Conservation (phyloP, 2,329 filamentous ascomycete species). For the Beauveria sp. region DNA sequence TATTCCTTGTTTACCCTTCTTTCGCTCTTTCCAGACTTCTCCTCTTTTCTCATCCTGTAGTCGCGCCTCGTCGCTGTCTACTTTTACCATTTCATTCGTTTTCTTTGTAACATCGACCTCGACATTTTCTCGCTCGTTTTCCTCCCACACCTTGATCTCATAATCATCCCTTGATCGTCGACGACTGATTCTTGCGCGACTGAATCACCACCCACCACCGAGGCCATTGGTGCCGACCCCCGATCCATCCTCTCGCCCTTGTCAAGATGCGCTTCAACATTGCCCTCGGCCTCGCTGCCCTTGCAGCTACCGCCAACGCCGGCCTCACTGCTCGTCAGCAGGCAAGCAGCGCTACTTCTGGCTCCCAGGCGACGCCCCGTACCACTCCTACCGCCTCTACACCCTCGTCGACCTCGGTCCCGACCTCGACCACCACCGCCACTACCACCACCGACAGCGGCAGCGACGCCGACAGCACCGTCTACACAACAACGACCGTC, state of each 20-base stretch:
- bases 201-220: background rate
- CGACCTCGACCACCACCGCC: background rate
- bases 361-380: background rate
- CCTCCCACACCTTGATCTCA: background rate
- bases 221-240: constrained; percentile 3
- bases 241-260: background rate
- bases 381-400: background rate
- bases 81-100: background rate
- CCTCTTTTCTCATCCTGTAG: background rate
- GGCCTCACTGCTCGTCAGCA: constrained; percentile 2
- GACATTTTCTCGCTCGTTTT: background rate
- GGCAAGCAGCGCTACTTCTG: background rate
- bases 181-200: background rate
- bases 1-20: constrained; percentile 6
- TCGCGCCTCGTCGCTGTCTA: background rate
- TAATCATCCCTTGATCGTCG: background rate
- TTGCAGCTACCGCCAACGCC: constrained; percentile 16
- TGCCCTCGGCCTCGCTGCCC: constrained; percentile 18
- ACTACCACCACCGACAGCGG: background rate
- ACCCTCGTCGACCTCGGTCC: background rate
- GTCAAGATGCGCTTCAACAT: constrained; percentile 4
- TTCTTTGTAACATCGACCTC: background rate
- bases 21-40: background rate
- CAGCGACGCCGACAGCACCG: constrained; percentile 20
- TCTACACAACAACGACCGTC: constrained; percentile 25